Conservation (phyloP, 2,329 filamentous ascomycete genomes). For the Onygenales sp. region DNA sequence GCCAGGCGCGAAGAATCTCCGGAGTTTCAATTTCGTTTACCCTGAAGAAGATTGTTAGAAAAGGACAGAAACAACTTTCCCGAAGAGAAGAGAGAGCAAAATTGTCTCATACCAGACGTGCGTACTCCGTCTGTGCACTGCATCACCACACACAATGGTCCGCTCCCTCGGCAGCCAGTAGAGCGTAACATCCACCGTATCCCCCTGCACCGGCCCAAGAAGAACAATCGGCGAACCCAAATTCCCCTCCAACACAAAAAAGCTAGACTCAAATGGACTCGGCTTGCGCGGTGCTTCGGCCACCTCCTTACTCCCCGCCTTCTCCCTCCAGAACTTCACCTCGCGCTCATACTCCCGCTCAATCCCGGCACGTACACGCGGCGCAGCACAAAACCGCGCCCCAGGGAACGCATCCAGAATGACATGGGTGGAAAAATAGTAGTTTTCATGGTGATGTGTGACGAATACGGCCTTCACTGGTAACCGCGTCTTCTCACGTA, state of each 20-base stretch:
- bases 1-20: conserved; percentile 18
- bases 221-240: conserved; percentile 17
- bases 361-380: conserved; percentile 22
- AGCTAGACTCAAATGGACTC: conserved; percentile 17
- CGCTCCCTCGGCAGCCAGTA: conserved; percentile 22
- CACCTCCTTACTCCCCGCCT: conserved; percentile 19
- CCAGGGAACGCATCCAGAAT: conserved; percentile 20
- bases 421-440: conserved; percentile 23
- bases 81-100: not conserved
- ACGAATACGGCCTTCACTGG: conserved; percentile 23
- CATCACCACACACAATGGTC: conserved; percentile 20
- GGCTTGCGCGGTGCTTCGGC: conserved; percentile 19
- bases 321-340: conserved; percentile 20
- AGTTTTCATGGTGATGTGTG: conserved; percentile 27
- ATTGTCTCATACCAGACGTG: conserved; percentile 18
- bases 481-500: conserved; percentile 15
- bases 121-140: conserved; percentile 22
- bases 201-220: conserved; percentile 23
- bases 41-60: conserved; percentile 6
- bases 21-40: conserved; percentile 21
- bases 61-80: not conserved
- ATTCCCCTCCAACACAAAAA: conserved; percentile 21
- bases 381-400: conserved; percentile 15
- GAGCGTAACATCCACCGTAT: conserved; percentile 21
- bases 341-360: conserved; percentile 27